Conservation (phyloP, 176 grass and related monocot species). For the Bolboschoenus planiculmis region DNA sequence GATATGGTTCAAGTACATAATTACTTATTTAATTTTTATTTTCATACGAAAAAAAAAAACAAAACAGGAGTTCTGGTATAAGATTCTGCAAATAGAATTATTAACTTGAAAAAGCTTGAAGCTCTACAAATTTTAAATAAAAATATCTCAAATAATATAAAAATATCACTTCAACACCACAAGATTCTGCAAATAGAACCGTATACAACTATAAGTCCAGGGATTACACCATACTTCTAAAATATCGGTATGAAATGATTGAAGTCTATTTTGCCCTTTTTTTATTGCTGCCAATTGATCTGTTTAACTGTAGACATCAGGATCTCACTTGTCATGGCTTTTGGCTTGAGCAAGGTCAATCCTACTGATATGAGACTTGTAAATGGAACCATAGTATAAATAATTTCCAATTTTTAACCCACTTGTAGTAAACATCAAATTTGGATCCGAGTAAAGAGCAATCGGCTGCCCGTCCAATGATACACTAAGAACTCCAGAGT, state of each 20-base stretch:
- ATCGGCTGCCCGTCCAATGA: slow-evolving; percentile 43
- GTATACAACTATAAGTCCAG: too few relatives aligned
- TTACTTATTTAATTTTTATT: background rate
- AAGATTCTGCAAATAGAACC: background rate
- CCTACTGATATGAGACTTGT: slow-evolving; percentile 31
- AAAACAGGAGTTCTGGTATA: too few relatives aligned
- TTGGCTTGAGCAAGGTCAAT: slow-evolving; percentile 42
- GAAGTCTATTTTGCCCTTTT: background rate
- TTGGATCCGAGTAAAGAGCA: slow-evolving; percentile 39
- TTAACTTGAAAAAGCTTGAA: background rate
- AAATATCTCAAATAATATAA: background rate
- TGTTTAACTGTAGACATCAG: background rate
- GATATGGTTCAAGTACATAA: background rate
- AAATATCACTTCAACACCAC: background rate
- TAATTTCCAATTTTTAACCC: slow-evolving; percentile 52
- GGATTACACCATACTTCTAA: background rate
- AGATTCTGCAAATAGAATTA: background rate
- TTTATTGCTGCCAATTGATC: background rate
- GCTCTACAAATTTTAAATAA: background rate
- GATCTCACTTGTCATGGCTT: background rate
- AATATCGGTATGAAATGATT: background rate
- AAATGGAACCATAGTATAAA: slow-evolving; percentile 58
- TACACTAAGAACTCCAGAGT: slow-evolving; percentile 51
- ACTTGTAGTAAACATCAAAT: slow-evolving; percentile 40
- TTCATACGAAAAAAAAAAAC: background rate